Percentiles rank a stretch among this genome's conserved stretches.
Conservation (phyloP, 805 yeast genomes). For the Metschnikowia noctiluminum region DNA sequence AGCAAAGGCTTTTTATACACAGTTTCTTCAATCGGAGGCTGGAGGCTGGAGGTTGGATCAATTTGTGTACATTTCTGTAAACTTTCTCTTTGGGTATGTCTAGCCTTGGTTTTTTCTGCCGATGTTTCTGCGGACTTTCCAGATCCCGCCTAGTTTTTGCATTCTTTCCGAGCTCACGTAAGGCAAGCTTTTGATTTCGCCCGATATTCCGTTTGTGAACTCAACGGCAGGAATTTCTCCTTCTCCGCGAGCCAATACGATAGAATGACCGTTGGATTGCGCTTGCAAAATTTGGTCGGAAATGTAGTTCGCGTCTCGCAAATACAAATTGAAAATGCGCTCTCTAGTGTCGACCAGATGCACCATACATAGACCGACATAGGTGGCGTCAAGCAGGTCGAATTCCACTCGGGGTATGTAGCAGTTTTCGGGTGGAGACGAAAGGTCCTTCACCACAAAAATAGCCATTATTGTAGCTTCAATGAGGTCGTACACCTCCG, state of each 20-base stretch:
- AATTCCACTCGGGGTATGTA: conserved; percentile 4
- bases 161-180: conserved; percentile 27
- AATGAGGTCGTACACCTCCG: conserved; percentile 1
- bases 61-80: no score
- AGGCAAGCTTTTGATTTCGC: conserved; percentile 12
- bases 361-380: conserved; percentile 55
- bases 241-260: conserved; percentile 57
- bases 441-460: conserved; percentile 1
- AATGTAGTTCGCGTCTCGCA: conserved; percentile 38
- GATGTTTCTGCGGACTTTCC: conserved; percentile 46
- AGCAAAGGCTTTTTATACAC: no score
- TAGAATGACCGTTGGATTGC: conserved; percentile 18
- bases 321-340: conserved; percentile 50
- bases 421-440: neutral
- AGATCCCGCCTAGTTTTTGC: conserved; percentile 49
- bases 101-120: conserved; percentile 15
- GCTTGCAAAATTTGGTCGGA: conserved; percentile 10
- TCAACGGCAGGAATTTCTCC: conserved; percentile 65
- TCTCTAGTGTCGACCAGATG: conserved; percentile 55
- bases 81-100: neutral
- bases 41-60: neutral
- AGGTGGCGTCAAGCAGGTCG: conserved; percentile 17
- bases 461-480: conserved; percentile 18
- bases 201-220: conserved; percentile 20
- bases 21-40: neutral